Conservation (phyloP, 2,329 filamentous ascomycete species). For the Xylariomycetidae sp. region DNA sequence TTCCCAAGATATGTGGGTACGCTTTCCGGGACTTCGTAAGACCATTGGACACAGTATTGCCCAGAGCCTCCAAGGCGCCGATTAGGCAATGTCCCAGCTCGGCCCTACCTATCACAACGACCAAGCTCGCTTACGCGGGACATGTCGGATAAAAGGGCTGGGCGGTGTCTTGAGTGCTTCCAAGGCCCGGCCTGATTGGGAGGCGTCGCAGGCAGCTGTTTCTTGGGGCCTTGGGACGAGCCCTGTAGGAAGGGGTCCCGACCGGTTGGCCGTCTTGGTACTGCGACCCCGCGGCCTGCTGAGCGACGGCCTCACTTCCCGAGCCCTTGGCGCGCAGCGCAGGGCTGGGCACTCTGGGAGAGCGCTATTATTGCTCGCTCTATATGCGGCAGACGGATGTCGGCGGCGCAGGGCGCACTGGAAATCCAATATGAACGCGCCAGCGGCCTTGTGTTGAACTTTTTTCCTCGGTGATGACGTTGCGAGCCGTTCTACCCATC, state of each 20-base stretch:
- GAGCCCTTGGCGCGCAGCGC: background rate
- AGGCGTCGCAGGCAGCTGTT: background rate
- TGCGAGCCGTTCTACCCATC: background rate
- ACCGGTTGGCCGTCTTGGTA: background rate
- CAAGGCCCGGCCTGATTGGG: background rate
- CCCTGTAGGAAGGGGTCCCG: background rate
- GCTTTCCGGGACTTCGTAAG: too few species aligned
- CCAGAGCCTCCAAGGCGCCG: background rate
- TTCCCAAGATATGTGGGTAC: too few species aligned
- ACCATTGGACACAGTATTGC: too few species aligned
- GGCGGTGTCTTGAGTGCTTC: background rate
- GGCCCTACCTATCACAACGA: background rate
- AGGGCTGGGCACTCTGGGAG: background rate
- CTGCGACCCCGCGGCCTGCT: background rate
- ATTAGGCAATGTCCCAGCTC: background rate
- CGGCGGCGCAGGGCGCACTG: background rate
- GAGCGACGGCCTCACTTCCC: background rate
- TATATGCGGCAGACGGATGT: background rate
- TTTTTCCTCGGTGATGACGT: background rate
- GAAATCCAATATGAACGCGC: background rate
- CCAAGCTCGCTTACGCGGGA: background rate
- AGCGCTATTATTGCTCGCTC: background rate
- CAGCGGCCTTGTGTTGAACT: background rate
- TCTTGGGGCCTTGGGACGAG: background rate
- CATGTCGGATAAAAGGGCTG: background rate